A percentile compares a stretch with the other conserved stretches of the same genome.
Evolutionary conservation across 768 basidiomycete species (phyloP).

Genomic region (Leucocoprinus leucothites): DNA sequence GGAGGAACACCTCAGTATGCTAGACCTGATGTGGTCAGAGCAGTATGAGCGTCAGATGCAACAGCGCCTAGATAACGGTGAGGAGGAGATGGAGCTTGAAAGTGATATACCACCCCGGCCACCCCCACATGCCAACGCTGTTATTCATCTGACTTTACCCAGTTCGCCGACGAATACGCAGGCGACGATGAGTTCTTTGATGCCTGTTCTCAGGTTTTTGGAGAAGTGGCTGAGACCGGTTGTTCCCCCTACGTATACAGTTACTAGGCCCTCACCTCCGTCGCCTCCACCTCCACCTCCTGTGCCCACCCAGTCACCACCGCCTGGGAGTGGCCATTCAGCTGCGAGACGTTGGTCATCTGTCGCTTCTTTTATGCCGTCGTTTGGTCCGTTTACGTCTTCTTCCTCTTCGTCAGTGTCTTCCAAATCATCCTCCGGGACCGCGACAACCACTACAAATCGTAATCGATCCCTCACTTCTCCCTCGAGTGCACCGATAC

Average conservation of each 20-base stretch:
- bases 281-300: conserved; percentile 10
- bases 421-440: neutral
- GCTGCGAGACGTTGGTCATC: conserved; percentile 40
- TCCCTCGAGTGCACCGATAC: conserved; percentile 22
- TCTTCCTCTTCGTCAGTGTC: conserved; percentile 21
- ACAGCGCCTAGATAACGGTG: conserved; percentile 17
- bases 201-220: conserved; percentile 65
- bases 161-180: conserved; percentile 57
- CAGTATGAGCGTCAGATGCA: conserved; percentile 27
- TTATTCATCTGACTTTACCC: conserved; percentile 76
- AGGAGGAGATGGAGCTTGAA: conserved; percentile 15
- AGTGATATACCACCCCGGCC: conserved; percentile 44
- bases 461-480: conserved; percentile 33
- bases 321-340: neutral
- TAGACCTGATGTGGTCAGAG: conserved; percentile 69
- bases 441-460: conserved; percentile 21
- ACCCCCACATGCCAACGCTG: conserved; percentile 66
- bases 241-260: neutral
- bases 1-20: conserved; percentile 66
- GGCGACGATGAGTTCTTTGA: conserved; percentile 51
- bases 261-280: conserved; percentile 2
- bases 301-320: neutral
- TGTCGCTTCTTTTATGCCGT: conserved; percentile 36
- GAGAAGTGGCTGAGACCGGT: conserved; percentile 60
- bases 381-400: conserved; percentile 30